These are phyloP conservation scores for Conringia planisiliqua DNA, from an alignment of 345 rosid species.

Conservation along the genomic window DNA sequence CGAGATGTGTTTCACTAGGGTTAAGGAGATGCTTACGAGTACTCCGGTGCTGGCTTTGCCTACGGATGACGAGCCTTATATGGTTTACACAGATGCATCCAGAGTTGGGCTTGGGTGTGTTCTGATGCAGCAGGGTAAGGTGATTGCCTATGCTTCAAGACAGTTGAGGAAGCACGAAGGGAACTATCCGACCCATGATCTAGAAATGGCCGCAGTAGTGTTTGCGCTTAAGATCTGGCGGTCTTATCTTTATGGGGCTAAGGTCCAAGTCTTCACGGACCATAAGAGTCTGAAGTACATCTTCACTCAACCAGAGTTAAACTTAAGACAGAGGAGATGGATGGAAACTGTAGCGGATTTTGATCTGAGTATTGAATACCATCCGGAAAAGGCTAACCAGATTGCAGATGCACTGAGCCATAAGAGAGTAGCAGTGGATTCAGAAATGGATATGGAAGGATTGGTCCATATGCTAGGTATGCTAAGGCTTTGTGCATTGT, in stretches of 20 bases:
- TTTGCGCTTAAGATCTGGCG: not conserved
- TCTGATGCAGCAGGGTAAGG: too few relatives aligned
- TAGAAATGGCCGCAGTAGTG: not conserved
- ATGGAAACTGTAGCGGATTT: too few relatives aligned
- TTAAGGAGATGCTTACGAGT: too few relatives aligned
- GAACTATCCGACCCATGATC: not conserved
- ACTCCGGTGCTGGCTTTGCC: too few relatives aligned
- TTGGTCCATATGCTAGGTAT: not conserved
- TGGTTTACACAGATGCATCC: too few relatives aligned
- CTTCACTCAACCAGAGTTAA: not conserved
- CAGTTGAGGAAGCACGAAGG: not conserved
- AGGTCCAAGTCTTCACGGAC: not conserved
- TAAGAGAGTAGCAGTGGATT: not conserved
- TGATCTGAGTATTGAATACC: not conserved
- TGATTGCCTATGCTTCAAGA: too few relatives aligned
- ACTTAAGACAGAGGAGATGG: not conserved
- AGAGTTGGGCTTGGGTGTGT: too few relatives aligned
- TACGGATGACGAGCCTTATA: too few relatives aligned
- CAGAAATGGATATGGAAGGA: not conserved
- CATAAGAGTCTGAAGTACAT: not conserved
- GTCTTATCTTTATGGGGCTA: not conserved
- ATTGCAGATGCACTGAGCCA: not conserved
- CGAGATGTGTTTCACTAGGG: too few relatives aligned
- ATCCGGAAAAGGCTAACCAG: not conserved
- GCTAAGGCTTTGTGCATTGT: fast-evolving